Base-by-base conservation (phyloP, 108 stramenopile genomes). In the Nitzschia putrida region DNA sequence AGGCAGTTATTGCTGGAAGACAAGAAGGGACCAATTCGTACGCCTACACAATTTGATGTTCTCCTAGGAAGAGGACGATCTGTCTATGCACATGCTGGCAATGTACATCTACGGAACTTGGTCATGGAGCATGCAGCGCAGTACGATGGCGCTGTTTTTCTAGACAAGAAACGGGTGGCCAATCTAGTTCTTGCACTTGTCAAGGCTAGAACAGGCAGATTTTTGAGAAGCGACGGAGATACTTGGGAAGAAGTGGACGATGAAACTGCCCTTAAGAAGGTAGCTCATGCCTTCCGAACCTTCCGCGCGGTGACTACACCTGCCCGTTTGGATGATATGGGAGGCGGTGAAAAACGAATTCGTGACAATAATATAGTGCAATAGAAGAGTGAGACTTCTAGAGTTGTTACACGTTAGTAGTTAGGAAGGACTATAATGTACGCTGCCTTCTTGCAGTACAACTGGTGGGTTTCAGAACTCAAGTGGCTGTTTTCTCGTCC, bases 231-330 rank as follows among this genome's bases (percentile, higher is more conserved):
- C 8, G 55, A 68, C 49, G 57, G 58, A n/a, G 57, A 16, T 16
- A 47, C 57, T 22, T 70, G 69, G 69, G 50, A 59, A 5, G 69
- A 70, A 59, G 69, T 70, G 22, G 57, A 58, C 18, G 69, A 70
- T 56, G 45, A 47, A 11, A 60, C n/a, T 16, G 69, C 58, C 12
- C 14, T 20, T 10, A 23, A 42, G 26, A 70, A 70, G 23, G 57
- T 59, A 10, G 37, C 58, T 26, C 53, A 50, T 59, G 53, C 34
- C 20, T 70, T 70, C 18, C 53, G 69, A 14, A 70, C 57, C 9
- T 21, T 70, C 21, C 43, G 69, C 2, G 61, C 43, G 47, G 47
- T 49, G 18, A 49, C 29, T 34, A 34, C 29, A 34, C 29, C 29
- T 34, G 29, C 29, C 29, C 29, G 29, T 34, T 34, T 34, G 29